These are phyloP conservation scores for Choanephora cucurbitarum DNA, from an alignment of 371 early-diverging fungal species.

Conservation along the genomic window DNA sequence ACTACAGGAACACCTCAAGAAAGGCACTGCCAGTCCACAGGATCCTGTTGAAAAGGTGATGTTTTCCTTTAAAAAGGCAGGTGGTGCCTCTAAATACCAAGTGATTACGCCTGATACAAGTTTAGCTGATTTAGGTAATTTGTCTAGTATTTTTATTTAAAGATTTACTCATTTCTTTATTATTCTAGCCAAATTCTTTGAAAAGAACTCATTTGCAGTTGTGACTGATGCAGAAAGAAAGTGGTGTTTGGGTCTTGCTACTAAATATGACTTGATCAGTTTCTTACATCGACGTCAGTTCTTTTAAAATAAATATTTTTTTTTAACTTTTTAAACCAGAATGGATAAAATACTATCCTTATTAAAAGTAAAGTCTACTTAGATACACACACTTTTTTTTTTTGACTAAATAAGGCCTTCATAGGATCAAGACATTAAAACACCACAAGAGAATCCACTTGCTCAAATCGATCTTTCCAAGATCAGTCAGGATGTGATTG, in stretches of 20 bases:
- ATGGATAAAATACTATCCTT: not conserved
- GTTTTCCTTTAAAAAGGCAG: conserved; percentile 58
- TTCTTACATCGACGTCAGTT: conserved; percentile 62
- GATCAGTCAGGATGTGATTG: conserved; percentile 38
- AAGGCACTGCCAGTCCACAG: conserved; percentile 42
- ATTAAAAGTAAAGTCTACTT: not conserved
- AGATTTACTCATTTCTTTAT: not conserved
- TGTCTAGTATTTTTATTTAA: not conserved
- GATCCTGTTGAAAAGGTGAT: conserved; percentile 64
- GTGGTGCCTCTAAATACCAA: conserved; percentile 50
- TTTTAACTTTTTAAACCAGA: not conserved
- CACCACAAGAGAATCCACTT: conserved; percentile 2
- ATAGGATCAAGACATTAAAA: not conserved
- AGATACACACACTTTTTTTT: too few species aligned
- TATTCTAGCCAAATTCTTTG: conserved; percentile 65
- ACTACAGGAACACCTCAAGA: conserved; percentile 62
- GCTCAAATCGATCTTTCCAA: conserved; percentile 26
- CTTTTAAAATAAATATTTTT: conserved; percentile 24
- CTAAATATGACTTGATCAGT: conserved; percentile 77
- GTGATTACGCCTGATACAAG: conserved; percentile 83
- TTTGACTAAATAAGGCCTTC: too few species aligned
- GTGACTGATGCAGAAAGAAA: conserved; percentile 81
- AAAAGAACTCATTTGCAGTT: conserved; percentile 79
- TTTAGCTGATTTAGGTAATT: conserved; percentile 68
- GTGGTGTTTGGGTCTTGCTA: conserved; percentile 83